Evolutionary conservation across 208 protist species (phyloP).

Genomic region (Trypanosoma avium): DNA sequence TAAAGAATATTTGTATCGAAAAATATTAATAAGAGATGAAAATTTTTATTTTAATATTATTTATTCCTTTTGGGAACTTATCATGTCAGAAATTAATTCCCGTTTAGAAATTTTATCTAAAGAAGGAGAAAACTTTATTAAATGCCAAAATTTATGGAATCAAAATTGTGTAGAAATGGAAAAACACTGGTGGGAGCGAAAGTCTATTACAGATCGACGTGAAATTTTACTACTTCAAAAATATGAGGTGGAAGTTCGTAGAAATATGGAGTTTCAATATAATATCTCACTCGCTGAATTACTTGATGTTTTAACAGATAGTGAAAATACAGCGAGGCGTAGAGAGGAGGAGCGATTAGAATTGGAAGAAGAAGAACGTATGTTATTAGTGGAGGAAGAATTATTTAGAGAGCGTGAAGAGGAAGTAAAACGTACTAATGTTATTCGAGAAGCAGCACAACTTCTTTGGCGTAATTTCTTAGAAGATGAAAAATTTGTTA

Average conservation of each 20-base stretch:
- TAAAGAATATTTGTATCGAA: not conserved
- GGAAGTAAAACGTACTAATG: not conserved
- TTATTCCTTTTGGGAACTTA: not conserved
- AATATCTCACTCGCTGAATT: not conserved
- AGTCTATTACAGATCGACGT: conserved; percentile 11
- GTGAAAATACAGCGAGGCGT: not conserved
- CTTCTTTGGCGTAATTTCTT: conserved; percentile 2
- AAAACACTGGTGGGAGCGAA: conserved; percentile 7
- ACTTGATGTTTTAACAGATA: conserved; percentile 1
- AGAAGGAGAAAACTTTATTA: not conserved
- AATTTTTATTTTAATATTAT: not conserved
- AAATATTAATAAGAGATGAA: not conserved
- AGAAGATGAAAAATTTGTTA: conserved; percentile 13
- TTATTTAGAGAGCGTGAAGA: conserved; percentile 2
- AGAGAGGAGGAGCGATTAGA: conserved; percentile 7
- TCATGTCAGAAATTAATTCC: not conserved
- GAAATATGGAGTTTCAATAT: not conserved
- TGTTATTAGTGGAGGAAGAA: conserved; percentile 4
- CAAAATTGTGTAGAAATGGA: not conserved
- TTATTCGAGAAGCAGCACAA: conserved; percentile 9
- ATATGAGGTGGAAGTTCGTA: not conserved
- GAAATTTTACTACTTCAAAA: conserved; percentile 22
- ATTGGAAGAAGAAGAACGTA: conserved; percentile 12
- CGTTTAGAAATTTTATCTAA: not conserved
- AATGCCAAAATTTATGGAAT: not conserved